Conservation (phyloP, 495 filamentous ascomycete genomes). For the Aspergillus kassunensis region DNA sequence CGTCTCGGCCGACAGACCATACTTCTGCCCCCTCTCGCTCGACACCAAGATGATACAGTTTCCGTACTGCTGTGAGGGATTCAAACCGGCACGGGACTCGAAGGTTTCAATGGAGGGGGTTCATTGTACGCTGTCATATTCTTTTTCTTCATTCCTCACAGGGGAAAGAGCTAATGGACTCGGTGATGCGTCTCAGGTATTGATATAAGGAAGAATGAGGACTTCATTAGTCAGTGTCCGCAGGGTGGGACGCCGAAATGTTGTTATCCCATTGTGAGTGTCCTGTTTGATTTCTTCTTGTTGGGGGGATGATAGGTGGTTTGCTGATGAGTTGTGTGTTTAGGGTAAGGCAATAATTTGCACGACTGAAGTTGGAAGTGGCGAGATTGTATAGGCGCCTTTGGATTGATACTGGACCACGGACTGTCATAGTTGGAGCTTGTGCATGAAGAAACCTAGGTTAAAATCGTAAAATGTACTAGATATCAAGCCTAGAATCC, state of each 20-base stretch:
- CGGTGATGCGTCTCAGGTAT: constrained; percentile 5
- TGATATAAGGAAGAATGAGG: not conserved
- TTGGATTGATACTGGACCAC: no score
- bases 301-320: not conserved
- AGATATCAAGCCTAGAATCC: constrained; percentile 9
- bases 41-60: constrained; percentile 34
- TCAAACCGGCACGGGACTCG: constrained; percentile 16
- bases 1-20: constrained; percentile 24
- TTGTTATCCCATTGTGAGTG: constrained; percentile 21
- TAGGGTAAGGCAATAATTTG: constrained; percentile 5
- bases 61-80: constrained; percentile 37
- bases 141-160: constrained; percentile 2
- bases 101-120: constrained; percentile 24
- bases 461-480: not conserved
- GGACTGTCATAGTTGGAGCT: no score
- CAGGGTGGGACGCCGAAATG: constrained; percentile 13
- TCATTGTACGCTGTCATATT: constrained; percentile 22
- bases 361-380: constrained; percentile 1
- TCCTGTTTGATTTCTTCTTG: not conserved
- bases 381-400: not conserved
- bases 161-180: constrained; percentile 3
- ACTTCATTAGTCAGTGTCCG: constrained; percentile 9
- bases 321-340: not conserved
- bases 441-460: no score
- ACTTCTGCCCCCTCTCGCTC: constrained; percentile 31